Evolutionary conservation across 495 filamentous ascomycete genomes (phyloP), one percentile per base, ranked within the genome.

Genomic region (Podospora comata): DNA sequence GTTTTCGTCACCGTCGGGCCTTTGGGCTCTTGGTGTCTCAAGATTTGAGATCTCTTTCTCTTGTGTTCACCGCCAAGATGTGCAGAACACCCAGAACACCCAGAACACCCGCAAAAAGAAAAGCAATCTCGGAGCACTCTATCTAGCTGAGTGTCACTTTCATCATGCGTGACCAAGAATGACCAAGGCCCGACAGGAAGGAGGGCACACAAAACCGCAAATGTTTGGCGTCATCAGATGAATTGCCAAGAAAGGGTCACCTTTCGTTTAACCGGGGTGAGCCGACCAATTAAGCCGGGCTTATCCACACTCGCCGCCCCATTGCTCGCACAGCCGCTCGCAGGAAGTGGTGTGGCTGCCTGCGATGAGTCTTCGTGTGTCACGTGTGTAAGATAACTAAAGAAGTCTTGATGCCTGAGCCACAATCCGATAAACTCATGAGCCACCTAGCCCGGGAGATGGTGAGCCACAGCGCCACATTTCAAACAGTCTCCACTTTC

Each of bases 261-360:
- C 19, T 19, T 13, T 13, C 28, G 5, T 63, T 68, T 68, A 68
- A 48, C 69, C 69, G 69, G 23, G 59, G 59, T 53, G 54, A 13
- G 57, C 62, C 48, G 34, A 11, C 69, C 69, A 71, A 71, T 67
- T 13, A 23, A 34, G 44, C 48, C 44, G 56, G 0, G 11, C 44
- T 32, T 6, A 57, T 58, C 58, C 62, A 63, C 58, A 39, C 3
- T 30, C 16, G 44, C 44, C 58, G 34, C 23, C 9, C 9, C 39
- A 13, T 48, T 48, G 39, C 39, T 48, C 9, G 39, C 27, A 63
- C 61, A 63, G 19, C 34, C 26, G 61, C 28, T 32, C 62, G 15
- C 3, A 15, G 7, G 32, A 56, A 32, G 59, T 72, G 70, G 59
- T 72, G 70, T 74, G 72, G 72, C 72, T 74, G 70, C 72, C 72